These are phyloP conservation scores for Pugionium dolabratum DNA, from an alignment of 345 rosid genomes.

Conservation along the genomic window DNA sequence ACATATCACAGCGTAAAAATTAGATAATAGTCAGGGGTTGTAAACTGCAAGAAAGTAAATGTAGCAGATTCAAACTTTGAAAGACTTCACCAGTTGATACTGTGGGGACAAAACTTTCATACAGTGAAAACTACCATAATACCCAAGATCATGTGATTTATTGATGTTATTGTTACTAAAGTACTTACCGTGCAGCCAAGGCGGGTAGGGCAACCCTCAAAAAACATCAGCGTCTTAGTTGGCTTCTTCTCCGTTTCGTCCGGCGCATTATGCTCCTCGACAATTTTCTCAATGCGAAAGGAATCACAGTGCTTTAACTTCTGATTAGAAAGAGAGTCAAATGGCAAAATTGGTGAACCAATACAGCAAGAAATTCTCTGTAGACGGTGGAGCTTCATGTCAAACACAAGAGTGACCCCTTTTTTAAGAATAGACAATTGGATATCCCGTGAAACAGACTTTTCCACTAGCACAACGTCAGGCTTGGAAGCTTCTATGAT, in stretches of 20 bases:
- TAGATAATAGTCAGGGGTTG: conserved; percentile 11
- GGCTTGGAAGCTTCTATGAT: conserved; percentile 66
- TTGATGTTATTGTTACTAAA: conserved; percentile 1
- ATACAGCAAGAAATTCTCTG: conserved; percentile 84
- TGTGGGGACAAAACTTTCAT: neutral
- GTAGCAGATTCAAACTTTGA: neutral
- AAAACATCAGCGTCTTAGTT: conserved; percentile 84
- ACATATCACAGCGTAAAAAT: conserved; percentile 27
- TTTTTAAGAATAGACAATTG: conserved; percentile 70
- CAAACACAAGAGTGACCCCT: conserved; percentile 80
- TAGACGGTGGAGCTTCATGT: conserved; percentile 89
- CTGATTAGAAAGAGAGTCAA: conserved; percentile 53
- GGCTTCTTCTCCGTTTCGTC: conserved; percentile 76
- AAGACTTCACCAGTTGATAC: conserved; percentile 7
- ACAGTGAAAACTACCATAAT: conserved; percentile 1
- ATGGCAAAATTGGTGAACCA: conserved; percentile 65
- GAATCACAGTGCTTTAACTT: conserved; percentile 82
- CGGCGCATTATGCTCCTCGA: conserved; percentile 68
- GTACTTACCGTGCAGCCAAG: conserved; percentile 87
- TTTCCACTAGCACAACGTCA: conserved; percentile 85
- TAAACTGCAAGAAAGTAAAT: conserved; percentile 16
- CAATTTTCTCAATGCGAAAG: conserved; percentile 74
- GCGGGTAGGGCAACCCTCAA: conserved; percentile 81
- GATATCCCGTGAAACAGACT: conserved; percentile 78
- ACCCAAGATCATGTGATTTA: conserved; percentile 1